Evolutionary conservation across 1,139 yeast genomes (phyloP).

Genomic region (Candida sp.): DNA sequence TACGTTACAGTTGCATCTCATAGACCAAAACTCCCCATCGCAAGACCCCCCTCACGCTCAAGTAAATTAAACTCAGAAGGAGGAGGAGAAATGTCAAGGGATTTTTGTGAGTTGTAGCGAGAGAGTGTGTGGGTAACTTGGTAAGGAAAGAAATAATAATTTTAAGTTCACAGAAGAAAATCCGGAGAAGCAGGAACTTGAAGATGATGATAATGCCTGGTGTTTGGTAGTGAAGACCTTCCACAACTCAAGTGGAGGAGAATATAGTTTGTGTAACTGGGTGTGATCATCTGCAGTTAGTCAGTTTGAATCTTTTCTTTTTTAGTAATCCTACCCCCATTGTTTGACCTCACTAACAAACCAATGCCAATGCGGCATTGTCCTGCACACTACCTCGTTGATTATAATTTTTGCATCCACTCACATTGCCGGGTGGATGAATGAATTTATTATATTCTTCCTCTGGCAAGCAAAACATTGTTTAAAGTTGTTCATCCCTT

Average conservation of each 20-base stretch:
- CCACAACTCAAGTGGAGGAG: not conserved
- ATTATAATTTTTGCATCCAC: conserved; percentile 1
- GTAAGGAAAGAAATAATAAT: not conserved
- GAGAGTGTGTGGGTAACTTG: too few species aligned
- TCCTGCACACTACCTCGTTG: not conserved
- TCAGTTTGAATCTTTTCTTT: not conserved
- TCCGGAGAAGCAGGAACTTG: not conserved
- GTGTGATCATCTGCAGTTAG: conserved; percentile 1
- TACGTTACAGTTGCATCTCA: too few species aligned
- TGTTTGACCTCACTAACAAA: too few species aligned
- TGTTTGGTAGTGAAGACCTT: not conserved
- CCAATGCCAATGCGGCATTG: too few species aligned
- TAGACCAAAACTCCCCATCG: too few species aligned
- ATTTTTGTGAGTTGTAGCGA: too few species aligned
- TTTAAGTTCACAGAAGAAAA: too few species aligned
- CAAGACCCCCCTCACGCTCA: too few species aligned
- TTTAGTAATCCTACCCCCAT: too few species aligned
- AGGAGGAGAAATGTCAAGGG: not conserved
- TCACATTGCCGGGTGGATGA: not conserved
- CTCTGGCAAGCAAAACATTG: not conserved
- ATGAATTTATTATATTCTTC: not conserved
- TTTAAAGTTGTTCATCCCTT: not conserved
- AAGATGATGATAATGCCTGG: not conserved
- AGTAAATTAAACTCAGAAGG: not conserved
- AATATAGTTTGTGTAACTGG: not conserved